Base-by-base conservation (phyloP, 2,329 filamentous ascomycete species). In the Alternaria sp. region DNA sequence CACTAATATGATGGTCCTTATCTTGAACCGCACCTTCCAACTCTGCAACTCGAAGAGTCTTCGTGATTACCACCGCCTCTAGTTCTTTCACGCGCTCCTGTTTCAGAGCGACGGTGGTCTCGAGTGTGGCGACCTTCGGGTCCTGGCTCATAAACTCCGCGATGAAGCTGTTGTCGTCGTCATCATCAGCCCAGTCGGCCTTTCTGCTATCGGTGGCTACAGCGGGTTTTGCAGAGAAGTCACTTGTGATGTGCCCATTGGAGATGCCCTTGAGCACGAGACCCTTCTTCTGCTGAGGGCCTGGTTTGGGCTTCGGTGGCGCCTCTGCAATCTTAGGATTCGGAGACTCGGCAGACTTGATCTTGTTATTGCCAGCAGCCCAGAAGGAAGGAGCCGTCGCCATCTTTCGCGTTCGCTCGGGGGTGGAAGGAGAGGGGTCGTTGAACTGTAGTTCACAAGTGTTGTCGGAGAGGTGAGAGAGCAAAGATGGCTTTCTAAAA, bases 121-220 rank as follows among this genome's bases (percentile, higher is more conserved):
- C 51, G 10, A 62, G 51, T 0, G 46, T 22, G 4, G 53, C 22
- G 2, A 52, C 34, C n/a, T 14, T 38, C 1, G 57, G 36, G 9
- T 48, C 30, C 0, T 56, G n/a, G 14, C 32, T 32, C 11, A 34
- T 16, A 36, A 49, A 59, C 18, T 64, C 57, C 5, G 62, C 40
- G 50, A 54, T 10, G 40, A 68, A 65, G 1, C 60, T 59, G 4
- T 66, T 63, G 18, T 71, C 71, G 0, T 68, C 64, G n/a, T 70
- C 69, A 34, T 63, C 65, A 18, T 70, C 68, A 5, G 63, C 64
- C 69, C 67, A 70, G 28, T 60, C 30, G 18, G 53, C 45, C 56
- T 62, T 67, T 44, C 62, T 66, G 6, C 30, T 38, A 5, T 5
- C 20, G 5, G 46, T 5, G 3, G 34, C 12, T 18, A 20, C 10